Evolutionary conservation across 1,139 yeast genomes (phyloP), one percentile per base, ranked within the genome.

Genomic region (Tardiomyces depauwii): DNA sequence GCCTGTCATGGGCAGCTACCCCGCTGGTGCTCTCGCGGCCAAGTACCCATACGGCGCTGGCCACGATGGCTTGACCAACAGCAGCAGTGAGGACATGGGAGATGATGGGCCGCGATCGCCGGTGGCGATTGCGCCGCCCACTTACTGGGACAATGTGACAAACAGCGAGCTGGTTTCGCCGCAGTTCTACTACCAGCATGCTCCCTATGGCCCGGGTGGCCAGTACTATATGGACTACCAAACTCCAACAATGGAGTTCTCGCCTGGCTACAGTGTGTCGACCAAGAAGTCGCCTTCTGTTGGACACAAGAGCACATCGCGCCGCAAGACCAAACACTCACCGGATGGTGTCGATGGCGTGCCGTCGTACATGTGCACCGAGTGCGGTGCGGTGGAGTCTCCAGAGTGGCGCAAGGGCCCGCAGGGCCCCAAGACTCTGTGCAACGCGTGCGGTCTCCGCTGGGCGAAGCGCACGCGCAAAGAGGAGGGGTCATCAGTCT

Each of bases 381-480:
- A 68, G 51, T 78, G 85, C 58, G 82, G 81, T n/a, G 76, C 79
- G 23, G 74, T 77, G 2, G 80, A 77, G 54, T 76, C 82, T 4
- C 83, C 83, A 4, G 83, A 78, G 55, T 78, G 84, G 84, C 67
- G 84, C 52, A 67, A 79, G 52, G 84, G 84, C 1, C 84, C 83
- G 3, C 72, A 72, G 47, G 83, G 83, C 0, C 79, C 79, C 14
- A 70, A 80, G 53, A 77, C 82, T 0, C 65, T 78, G 50, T 78
- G 84, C 61, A 78, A 78, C 55, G 82, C 83, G 1, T 78, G 85
- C 60, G 85, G 85, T 0, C 68, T 78, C 49, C 74, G 77, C 51
- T 80, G 66, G 61, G 70, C 72, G 18, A 68, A 68, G 56, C 56
- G 62, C 55, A 55, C 66, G 36, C 57, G 66, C 41, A 55, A 56